Base-by-base conservation (phyloP, 495 filamentous ascomycete species). In the Trichocladium antarcticum region DNA sequence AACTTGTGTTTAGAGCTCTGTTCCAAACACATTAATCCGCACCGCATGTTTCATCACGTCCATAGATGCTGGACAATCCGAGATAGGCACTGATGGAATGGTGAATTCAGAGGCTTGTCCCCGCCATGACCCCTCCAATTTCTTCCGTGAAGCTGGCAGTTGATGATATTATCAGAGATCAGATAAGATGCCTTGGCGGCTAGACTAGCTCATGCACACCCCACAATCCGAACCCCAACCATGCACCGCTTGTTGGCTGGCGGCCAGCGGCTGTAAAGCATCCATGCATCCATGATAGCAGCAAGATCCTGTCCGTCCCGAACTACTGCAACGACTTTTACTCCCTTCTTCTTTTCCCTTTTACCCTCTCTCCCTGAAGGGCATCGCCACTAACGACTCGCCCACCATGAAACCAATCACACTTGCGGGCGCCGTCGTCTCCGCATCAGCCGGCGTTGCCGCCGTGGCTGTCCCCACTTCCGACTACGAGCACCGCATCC, bases 401-500 rank as follows among this genome's bases (percentile, higher is more conserved):
- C 24, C 21, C 45, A 37, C 19, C 47, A 62, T 62, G 55, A 58
- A 55, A 29, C 42, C 46, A 16, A 37, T 32, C 11, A 11, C 45
- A 8, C 5, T 49, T 12, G 27, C 43, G 15, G 34, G 16, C 41
- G 14, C 45, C 19, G 21, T 54, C 24, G 50, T 58, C 35, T 46
- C 53, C 9, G 27, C 40, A 17, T 34, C 37, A 24, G 45, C 42
- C 16, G 37, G 43, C 5, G 37, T 41, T 3, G 49, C 49, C 1
- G 45, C 53, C 11, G 21, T 44, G 14, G 42, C 48, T 22, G 32
- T 54, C 34, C 36, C 52, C 36, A 2, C 37, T n/a, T 22, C 39
- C 5, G 34, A 37, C 6, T 0, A 6, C 34, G 39, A 37, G 3
- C 24, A 38, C 45, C 57, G 58, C 15, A 79, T 87, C 53, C 86